phyloP scores from a whole-genome alignment of 2,329 filamentous ascomycete genomes.

The Aspergillus unguis region DNA sequence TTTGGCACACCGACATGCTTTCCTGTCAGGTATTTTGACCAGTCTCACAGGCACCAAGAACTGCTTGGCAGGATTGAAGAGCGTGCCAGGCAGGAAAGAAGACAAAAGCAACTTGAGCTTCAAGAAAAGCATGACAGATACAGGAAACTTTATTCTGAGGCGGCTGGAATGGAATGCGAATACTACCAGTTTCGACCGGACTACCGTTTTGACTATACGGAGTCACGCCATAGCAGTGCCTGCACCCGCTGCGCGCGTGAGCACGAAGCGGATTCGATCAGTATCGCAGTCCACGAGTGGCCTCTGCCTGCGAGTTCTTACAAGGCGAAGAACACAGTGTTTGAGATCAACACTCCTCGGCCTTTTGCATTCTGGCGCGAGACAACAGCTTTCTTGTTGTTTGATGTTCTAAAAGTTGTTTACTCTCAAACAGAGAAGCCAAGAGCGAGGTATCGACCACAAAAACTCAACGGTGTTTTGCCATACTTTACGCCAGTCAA shows the following conservation, averaged over 20 bases:
- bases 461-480: slow-evolving; percentile 18
- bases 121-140: slow-evolving; percentile 27
- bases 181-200: slow-evolving; percentile 4
- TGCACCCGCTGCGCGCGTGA: slow-evolving; percentile 41
- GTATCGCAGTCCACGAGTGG: slow-evolving; percentile 55
- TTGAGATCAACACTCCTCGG: slow-evolving; percentile 50
- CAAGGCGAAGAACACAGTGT: slow-evolving; percentile 47
- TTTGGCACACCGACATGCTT: slow-evolving; percentile 43
- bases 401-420: slow-evolving; percentile 34
- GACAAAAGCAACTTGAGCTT: slow-evolving; percentile 26
- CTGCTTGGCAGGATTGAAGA: slow-evolving; percentile 35
- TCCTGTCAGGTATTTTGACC: slow-evolving; percentile 48
- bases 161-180: slow-evolving; percentile 5
- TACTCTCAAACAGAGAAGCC: slow-evolving; percentile 11
- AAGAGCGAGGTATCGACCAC: slow-evolving; percentile 10
- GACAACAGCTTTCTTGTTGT: slow-evolving; percentile 42
- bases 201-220: not conserved
- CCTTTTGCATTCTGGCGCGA: slow-evolving; percentile 51
- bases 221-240: slow-evolving; percentile 10
- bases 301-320: slow-evolving; percentile 43
- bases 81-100: slow-evolving; percentile 29
- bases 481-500: slow-evolving; percentile 4
- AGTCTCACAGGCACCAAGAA: slow-evolving; percentile 41
- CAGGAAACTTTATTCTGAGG: slow-evolving; percentile 21
- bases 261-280: slow-evolving; percentile 35